phyloP scores from a whole-genome alignment of 495 filamentous ascomycete species.

The Penicillium cinerascens region DNA sequence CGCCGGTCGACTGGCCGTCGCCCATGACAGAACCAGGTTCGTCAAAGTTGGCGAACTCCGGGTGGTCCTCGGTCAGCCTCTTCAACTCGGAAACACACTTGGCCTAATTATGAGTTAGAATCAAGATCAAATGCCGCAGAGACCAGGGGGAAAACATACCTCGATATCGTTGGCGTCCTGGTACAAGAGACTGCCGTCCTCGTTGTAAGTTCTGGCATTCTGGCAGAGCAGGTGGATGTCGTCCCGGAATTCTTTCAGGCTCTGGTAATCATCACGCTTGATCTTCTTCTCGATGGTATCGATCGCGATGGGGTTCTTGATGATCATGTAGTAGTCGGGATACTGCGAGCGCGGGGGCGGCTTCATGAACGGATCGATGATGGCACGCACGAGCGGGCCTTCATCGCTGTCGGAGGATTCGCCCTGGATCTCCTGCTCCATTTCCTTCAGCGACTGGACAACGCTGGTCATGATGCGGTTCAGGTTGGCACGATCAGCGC shows the following conservation, averaged over 20 bases:
- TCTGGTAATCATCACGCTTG: conserved; percentile 87
- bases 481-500: conserved; percentile 52
- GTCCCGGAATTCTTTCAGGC: conserved; percentile 69
- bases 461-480: conserved; percentile 72
- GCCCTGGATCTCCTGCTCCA: conserved; percentile 61
- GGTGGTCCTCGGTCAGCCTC: conserved; percentile 65
- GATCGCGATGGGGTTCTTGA: conserved; percentile 88
- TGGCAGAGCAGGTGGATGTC: conserved; percentile 81
- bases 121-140: background rate
- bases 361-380: conserved; percentile 93
- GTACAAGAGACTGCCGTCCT: conserved; percentile 87
- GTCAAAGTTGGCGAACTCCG: conserved; percentile 72
- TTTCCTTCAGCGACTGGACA: conserved; percentile 72
- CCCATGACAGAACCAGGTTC: conserved; percentile 41
- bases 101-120: conserved; percentile 40
- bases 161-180: conserved; percentile 91
- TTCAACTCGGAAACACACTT: conserved; percentile 64
- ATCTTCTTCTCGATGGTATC: conserved; percentile 90
- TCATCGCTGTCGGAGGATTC: conserved; percentile 62
- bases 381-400: conserved; percentile 59
- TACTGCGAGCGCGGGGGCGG: conserved; percentile 83
- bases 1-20: conserved; percentile 64
- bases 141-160: conserved; percentile 54
- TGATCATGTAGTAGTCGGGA: conserved; percentile 91
- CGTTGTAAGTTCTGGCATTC: conserved; percentile 94